Evolutionary conservation across 225 moss, liverwort and hornwort species (phyloP).

Genomic region (Sphagnum contortum): DNA sequence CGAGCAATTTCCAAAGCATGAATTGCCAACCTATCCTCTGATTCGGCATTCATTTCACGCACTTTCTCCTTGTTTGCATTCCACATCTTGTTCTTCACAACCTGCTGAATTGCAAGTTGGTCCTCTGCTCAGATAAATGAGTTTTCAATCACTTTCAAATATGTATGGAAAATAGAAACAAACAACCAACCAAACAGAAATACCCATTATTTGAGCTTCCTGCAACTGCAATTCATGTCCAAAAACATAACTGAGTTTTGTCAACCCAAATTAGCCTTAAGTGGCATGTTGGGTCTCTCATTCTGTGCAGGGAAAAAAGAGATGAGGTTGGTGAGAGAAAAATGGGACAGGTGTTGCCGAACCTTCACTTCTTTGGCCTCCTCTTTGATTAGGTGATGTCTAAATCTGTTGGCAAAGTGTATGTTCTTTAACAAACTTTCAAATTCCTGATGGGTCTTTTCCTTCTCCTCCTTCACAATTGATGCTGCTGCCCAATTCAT

Average conservation of each 20-base stretch:
- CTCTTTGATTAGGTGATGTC: slow-evolving; percentile 26
- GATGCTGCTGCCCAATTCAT: slow-evolving; percentile 32
- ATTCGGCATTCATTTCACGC: slow-evolving; percentile 46
- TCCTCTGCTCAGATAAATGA: too few relatives aligned
- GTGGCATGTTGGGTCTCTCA: too few relatives aligned
- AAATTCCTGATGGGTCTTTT: slow-evolving; percentile 21
- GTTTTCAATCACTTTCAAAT: too few relatives aligned
- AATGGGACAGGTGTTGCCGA: background rate
- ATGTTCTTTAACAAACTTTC: slow-evolving; percentile 11
- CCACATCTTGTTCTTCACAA: slow-evolving; percentile 24
- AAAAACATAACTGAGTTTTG: too few relatives aligned
- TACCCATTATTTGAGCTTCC: too few relatives aligned
- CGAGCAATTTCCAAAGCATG: slow-evolving; percentile 52
- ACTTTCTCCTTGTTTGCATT: slow-evolving; percentile 43
- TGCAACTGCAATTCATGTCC: too few relatives aligned
- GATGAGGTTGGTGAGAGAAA: background rate
- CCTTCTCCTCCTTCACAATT: slow-evolving; percentile 21
- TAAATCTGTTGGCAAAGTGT: slow-evolving; percentile 19
- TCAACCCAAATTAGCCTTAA: too few relatives aligned
- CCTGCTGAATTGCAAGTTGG: slow-evolving; percentile 12
- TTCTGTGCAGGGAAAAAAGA: background rate
- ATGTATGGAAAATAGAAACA: too few relatives aligned
- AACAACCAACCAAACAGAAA: too few relatives aligned
- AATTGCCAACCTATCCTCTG: slow-evolving; percentile 47
- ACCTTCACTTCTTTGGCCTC: slow-evolving; percentile 22